Conservation (phyloP, 345 rosid genomes). For the Arabis alpina region DNA sequence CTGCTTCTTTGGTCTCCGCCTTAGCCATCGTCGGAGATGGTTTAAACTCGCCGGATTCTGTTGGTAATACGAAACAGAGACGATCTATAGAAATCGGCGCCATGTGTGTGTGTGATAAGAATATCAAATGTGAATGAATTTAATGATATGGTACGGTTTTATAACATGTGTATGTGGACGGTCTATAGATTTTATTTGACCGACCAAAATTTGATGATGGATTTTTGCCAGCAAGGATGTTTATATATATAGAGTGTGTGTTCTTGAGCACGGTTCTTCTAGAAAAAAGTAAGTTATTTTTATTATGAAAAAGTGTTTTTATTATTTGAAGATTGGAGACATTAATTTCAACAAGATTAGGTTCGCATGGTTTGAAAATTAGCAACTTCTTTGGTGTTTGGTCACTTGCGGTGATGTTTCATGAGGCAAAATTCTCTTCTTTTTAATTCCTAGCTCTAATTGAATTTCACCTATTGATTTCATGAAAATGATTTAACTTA, state of each 20-base stretch:
- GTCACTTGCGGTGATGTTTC: conserved; percentile 25
- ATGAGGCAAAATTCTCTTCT: not conserved
- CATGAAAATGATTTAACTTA: not conserved
- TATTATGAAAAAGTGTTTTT: conserved; percentile 16
- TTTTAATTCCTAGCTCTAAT: not conserved
- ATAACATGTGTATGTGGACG: conserved; percentile 12
- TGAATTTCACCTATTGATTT: not conserved
- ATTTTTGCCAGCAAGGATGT: conserved; percentile 37
- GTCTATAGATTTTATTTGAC: conserved; percentile 29
- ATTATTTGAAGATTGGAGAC: conserved; percentile 10
- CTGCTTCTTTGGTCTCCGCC: conserved; percentile 13
- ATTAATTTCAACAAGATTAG: conserved; percentile 45
- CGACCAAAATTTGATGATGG: conserved; percentile 40
- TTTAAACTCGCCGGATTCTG: conserved; percentile 55
- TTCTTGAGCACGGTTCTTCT: conserved; percentile 1
- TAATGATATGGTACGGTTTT: conserved; percentile 24
- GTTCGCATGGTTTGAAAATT: conserved; percentile 42
- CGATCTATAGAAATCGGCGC: conserved; percentile 51
- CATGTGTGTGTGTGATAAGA: conserved; percentile 14
- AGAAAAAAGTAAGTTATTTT: conserved; percentile 6
- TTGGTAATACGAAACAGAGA: conserved; percentile 68
- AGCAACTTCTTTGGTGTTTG: conserved; percentile 15
- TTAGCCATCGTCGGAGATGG: conserved; percentile 29
- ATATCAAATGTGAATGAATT: conserved; percentile 30
- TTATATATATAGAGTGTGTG: conserved; percentile 17